Evolutionary conservation across 257 asterid species (phyloP).

Genomic region (Nicotiana paniculata): DNA sequence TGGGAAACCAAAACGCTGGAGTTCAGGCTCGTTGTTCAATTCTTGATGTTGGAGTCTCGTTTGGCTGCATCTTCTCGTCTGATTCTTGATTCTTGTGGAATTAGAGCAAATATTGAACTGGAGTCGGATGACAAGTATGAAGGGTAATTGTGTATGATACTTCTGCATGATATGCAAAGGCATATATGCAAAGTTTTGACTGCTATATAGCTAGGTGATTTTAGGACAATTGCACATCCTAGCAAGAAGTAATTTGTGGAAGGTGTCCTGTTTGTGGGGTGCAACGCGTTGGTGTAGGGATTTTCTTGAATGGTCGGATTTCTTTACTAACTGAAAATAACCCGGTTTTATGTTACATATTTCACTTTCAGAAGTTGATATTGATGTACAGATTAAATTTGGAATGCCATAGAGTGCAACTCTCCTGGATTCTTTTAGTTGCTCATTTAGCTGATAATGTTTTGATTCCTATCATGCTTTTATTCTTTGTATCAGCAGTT

Average conservation of each 20-base stretch:
- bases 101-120: not conserved
- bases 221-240: constrained; percentile 1
- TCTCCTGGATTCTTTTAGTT: not conserved
- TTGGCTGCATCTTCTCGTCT: not conserved
- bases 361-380: not conserved
- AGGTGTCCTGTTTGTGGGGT: not conserved
- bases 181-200: constrained; percentile 37
- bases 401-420: not conserved
- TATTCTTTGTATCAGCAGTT: not conserved
- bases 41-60: constrained; percentile 1
- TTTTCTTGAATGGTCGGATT: not conserved
- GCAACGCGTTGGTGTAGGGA: not conserved
- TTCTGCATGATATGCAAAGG: constrained; percentile 41
- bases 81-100: constrained; percentile 1
- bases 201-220: constrained; percentile 32
- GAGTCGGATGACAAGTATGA: not conserved
- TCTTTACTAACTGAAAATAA: constrained; percentile 2
- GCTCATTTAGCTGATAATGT: not conserved
- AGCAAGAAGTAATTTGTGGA: not conserved
- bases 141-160: constrained; percentile 24
- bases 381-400: constrained; percentile 4
- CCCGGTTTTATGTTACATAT: not conserved
- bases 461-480: not conserved
- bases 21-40: constrained; percentile 1
- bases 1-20: not conserved